Evolutionary conservation across 352 stramenopile species (phyloP), one percentile per base, ranked within the genome.

Genomic region (Pythium sp.): DNA sequence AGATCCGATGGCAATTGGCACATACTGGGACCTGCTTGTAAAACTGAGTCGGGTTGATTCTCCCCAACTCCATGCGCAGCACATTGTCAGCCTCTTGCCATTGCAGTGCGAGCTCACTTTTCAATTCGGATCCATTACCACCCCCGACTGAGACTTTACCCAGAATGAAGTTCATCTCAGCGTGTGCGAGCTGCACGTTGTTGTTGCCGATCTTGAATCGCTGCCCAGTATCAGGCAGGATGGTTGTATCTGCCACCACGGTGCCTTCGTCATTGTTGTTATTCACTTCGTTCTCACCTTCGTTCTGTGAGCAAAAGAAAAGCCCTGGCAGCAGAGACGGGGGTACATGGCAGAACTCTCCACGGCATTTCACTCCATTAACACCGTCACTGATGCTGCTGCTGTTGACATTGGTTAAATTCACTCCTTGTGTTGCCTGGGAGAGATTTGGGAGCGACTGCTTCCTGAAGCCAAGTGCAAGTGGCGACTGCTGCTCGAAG

Each of bases 1-100:
- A 95, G 28, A 93, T 73, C 41, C 72, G 76, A 68, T 91, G 81
- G 65, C 87, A 95, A 61, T 95, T 93, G 20, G 70, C 43, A 34
- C 87, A 95, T 11, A 95, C 84, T 0, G 64, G 47, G 9, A 91
- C 84, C 72, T 92, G 87, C 65, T 92, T 93, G 74, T 95, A 93
- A 58, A 90, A 95, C 28, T 83, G 77, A 15, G 70, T 78, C 26
- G 87, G 85, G 15, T 95, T 91, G 1, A 72, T 66, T 0, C 84
- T 78, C 0, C 85, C 87, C 6, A 94, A 65, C 58, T 93, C 80
- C 64, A 79, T 82, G 9, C 84, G 81, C 18, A 89, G 72, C 7
- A 87, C 68, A 24, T 81, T 88, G 49, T 92, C 84, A 1, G 79
- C 75, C 58, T 91, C 84, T 65, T 89, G 80, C 86, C 84, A 94